Conservation (phyloP, 768 basidiomycete species). For the Mycena olivaceomarginata region DNA sequence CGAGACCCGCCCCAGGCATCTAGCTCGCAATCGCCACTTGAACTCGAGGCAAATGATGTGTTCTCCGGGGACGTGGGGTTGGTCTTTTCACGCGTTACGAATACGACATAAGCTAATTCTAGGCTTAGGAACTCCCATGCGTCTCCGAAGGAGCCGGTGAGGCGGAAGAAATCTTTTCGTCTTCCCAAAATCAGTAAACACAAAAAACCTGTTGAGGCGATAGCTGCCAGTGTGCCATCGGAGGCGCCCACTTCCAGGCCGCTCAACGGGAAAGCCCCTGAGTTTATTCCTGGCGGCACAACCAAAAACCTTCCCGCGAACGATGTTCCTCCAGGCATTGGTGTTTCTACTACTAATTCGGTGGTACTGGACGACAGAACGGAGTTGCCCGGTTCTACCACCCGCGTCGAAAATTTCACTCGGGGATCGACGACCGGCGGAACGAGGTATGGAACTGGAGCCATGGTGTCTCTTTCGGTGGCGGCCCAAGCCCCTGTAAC, state of each 20-base stretch:
- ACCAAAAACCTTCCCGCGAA: background rate
- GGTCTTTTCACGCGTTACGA: background rate
- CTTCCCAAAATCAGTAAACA: background rate
- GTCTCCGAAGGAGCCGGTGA: background rate
- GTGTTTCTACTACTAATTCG: background rate
- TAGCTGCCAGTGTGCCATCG: background rate
- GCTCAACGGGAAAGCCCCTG: conserved; percentile 8
- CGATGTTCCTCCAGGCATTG: background rate
- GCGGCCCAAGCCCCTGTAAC: background rate
- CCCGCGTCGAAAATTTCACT: background rate
- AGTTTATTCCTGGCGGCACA: conserved; percentile 18
- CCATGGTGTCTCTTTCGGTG: too few species aligned
- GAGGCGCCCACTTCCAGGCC: background rate
- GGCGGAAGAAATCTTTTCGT: background rate
- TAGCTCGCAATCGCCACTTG: background rate
- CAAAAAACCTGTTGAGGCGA: background rate
- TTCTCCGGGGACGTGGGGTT: background rate
- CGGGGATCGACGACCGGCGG: background rate
- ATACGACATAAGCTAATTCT: background rate
- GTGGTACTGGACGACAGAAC: background rate
- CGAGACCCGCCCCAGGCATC: background rate
- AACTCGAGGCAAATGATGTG: background rate
- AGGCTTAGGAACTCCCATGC: background rate
- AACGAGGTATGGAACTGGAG: background rate
- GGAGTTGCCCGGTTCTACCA: background rate